Evolutionary conservation across 1,139 yeast species (phyloP).

Genomic region (Scheffersomyces cryptocercus): DNA sequence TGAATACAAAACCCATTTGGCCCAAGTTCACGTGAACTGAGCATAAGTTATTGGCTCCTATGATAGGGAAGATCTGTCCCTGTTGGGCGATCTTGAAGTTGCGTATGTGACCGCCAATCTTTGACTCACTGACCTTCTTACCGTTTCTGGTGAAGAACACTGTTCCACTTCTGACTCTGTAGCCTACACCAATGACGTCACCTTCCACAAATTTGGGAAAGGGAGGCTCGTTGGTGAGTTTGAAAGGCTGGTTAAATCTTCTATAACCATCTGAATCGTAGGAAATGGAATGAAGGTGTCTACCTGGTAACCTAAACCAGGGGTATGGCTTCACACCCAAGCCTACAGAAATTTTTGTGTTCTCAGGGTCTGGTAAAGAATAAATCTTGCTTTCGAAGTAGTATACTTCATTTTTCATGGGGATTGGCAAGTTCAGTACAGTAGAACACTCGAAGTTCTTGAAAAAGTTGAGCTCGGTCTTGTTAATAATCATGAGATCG

Average conservation of each 20-base stretch:
- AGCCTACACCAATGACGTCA: constrained; percentile 69
- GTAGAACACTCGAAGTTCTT: constrained; percentile 73
- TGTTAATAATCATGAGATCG: constrained; percentile 64
- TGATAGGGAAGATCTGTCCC: constrained; percentile 50
- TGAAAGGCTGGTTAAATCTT: constrained; percentile 53
- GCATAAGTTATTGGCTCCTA: constrained; percentile 55
- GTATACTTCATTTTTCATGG: constrained; percentile 81
- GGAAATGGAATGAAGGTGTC: constrained; percentile 49
- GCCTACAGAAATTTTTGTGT: constrained; percentile 47
- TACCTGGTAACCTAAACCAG: constrained; percentile 59
- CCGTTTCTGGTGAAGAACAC: constrained; percentile 72
- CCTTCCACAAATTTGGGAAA: constrained; percentile 55
- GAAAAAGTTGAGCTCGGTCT: constrained; percentile 76
- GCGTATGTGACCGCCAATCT: constrained; percentile 68
- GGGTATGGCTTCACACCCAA: constrained; percentile 55
- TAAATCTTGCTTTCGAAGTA: constrained; percentile 80
- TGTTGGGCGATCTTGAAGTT: constrained; percentile 35
- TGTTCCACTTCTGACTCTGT: constrained; percentile 60
- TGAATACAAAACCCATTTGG: constrained; percentile 58
- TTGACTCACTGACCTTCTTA: constrained; percentile 63
- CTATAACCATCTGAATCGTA: constrained; percentile 58
- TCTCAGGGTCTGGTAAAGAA: constrained; percentile 56
- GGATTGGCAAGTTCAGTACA: constrained; percentile 85
- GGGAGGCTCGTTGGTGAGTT: constrained; percentile 34
- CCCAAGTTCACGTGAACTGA: constrained; percentile 58